A percentile compares a stretch with the other conserved stretches of the same genome.
Conservation (phyloP, 108 stramenopile species). For the Mediolabrus comicus region DNA sequence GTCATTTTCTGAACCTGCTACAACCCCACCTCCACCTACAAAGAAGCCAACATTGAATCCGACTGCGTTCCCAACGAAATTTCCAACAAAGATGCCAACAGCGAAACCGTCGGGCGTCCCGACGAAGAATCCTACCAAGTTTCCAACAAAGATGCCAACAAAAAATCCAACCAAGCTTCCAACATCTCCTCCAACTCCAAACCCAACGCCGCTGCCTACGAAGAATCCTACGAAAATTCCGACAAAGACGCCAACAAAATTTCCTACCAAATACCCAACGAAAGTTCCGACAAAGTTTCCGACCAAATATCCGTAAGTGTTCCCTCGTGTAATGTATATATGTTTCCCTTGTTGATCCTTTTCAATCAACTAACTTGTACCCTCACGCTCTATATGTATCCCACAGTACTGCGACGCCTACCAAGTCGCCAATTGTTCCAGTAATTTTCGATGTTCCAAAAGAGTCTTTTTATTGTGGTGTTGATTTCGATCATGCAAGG, state of each 20-base stretch:
- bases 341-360: neutral
- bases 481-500: conserved; percentile 40
- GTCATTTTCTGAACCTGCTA: neutral
- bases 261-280: conserved; percentile 33
- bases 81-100: conserved; percentile 21
- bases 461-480: conserved; percentile 50
- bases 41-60: neutral
- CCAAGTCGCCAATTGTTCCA: conserved; percentile 35
- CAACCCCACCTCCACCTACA: neutral
- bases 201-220: conserved; percentile 13
- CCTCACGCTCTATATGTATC: neutral
- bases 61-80: neutral
- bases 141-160: conserved; percentile 13
- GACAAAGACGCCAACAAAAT: conserved; percentile 18
- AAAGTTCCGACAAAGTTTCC: conserved; percentile 26
- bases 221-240: conserved; percentile 19
- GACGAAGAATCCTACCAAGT: conserved; percentile 12
- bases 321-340: too few relatives aligned
- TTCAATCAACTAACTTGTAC: neutral
- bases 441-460: conserved; percentile 38
- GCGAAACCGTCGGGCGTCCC: neutral
- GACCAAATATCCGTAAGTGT: conserved; percentile 8
- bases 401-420: neutral
- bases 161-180: neutral
- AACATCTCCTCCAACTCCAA: conserved; percentile 1